A percentile compares a stretch with the other conserved stretches of the same genome.
Conservation (phyloP, 495 filamentous ascomycete species). For the Neurospora pannonica region DNA sequence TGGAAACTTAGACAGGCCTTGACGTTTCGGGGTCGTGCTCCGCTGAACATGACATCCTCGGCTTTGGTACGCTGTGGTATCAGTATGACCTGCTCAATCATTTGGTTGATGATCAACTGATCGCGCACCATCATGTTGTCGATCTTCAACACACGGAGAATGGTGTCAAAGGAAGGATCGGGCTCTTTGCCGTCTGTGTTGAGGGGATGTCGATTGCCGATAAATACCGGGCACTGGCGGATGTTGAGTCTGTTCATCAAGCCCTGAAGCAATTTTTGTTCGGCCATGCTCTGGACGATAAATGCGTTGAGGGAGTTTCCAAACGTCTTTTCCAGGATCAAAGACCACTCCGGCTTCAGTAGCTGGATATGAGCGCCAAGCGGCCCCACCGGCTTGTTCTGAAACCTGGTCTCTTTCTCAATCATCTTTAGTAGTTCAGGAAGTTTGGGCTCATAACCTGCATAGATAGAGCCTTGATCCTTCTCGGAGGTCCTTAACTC, state of each 20-base stretch:
- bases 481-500: constrained; percentile 23
- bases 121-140: constrained; percentile 68
- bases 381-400: constrained; percentile 69
- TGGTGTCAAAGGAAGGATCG: constrained; percentile 59
- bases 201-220: constrained; percentile 50
- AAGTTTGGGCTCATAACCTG: constrained; percentile 53
- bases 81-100: constrained; percentile 76
- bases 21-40: constrained; percentile 55
- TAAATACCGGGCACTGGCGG: constrained; percentile 53
- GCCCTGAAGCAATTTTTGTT: constrained; percentile 50
- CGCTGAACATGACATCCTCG: constrained; percentile 57
- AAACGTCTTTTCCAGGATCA: constrained; percentile 66
- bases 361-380: constrained; percentile 68
- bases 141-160: constrained; percentile 70
- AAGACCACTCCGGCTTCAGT: constrained; percentile 71
- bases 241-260: constrained; percentile 51
- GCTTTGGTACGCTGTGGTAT: constrained; percentile 59
- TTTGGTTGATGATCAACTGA: constrained; percentile 72
- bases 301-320: constrained; percentile 60
- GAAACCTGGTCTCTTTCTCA: constrained; percentile 54
- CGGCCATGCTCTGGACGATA: constrained; percentile 64
- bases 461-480: constrained; percentile 20
- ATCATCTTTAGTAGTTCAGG: constrained; percentile 57
- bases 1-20: constrained; percentile 58
- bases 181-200: constrained; percentile 63